phyloP scores from a whole-genome alignment of 805 yeast species.

The Sugiyamaella marilandica region DNA sequence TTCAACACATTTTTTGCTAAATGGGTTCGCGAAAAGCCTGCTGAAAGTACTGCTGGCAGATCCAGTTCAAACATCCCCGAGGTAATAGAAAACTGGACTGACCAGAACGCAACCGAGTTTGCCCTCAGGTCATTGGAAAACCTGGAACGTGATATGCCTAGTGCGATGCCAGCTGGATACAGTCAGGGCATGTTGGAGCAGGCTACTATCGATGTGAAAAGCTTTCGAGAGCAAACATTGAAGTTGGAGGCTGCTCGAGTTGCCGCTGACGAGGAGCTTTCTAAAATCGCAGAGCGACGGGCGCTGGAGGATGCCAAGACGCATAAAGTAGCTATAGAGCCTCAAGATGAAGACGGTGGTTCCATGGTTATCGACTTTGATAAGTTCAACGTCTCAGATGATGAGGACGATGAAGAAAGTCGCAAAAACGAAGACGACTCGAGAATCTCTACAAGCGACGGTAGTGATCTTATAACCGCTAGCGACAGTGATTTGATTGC shows the following conservation, averaged over 20 bases:
- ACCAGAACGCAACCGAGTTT: slow-evolving; percentile 1
- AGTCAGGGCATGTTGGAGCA: not conserved
- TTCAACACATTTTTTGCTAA: not conserved
- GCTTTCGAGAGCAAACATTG: slow-evolving; percentile 21
- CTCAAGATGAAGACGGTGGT: not conserved
- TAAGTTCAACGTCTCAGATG: not conserved
- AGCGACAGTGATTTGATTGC: slow-evolving; percentile 12
- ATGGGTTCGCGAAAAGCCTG: not conserved
- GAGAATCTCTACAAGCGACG: not conserved
- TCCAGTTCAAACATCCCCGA: not conserved
- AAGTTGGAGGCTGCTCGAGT: slow-evolving; percentile 11
- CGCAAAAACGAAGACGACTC: slow-evolving; percentile 4
- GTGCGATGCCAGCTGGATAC: not conserved
- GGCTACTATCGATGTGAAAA: slow-evolving; percentile 18
- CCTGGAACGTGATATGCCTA: not conserved
- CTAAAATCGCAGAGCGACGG: not conserved
- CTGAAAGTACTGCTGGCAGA: not conserved
- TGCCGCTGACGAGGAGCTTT: not conserved
- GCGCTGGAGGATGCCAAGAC: not conserved
- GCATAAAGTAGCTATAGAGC: not conserved
- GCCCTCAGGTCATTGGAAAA: not conserved
- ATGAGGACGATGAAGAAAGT: slow-evolving; percentile 11
- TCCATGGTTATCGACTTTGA: not conserved
- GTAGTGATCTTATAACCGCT: not conserved
- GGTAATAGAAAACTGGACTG: not conserved